A percentile compares a stretch with the other conserved stretches of the same genome.
Conservation (phyloP, 176 grass and related monocot species). For the Panicum miliaceum region DNA sequence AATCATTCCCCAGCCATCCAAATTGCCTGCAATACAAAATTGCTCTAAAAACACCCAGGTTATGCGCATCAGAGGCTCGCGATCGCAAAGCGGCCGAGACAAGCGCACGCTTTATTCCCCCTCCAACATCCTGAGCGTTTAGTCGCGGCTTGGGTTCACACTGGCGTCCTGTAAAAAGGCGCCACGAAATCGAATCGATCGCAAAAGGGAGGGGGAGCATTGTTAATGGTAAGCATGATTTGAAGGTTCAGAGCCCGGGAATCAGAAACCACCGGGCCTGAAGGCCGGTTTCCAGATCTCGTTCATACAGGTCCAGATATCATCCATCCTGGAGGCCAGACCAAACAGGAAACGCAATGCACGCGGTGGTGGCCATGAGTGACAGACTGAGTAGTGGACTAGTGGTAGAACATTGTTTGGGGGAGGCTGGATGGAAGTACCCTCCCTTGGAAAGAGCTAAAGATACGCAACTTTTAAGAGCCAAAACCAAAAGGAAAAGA, state of each 20-base stretch:
- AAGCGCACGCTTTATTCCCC: conserved; percentile 48
- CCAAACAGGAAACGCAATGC: conserved; percentile 26
- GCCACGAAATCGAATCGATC: conserved; percentile 35
- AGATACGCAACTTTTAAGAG: conserved; percentile 70
- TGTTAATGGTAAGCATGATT: conserved; percentile 40
- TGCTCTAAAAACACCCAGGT: neutral
- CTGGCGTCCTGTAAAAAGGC: conserved; percentile 42
- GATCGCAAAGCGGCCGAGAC: conserved; percentile 45
- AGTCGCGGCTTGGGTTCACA: conserved; percentile 47
- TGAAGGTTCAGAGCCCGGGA: conserved; percentile 47
- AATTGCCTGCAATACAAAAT: conserved; percentile 29
- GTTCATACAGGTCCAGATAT: conserved; percentile 51
- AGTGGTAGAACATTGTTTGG: conserved; percentile 30
- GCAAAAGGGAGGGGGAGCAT: conserved; percentile 13
- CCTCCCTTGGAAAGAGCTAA: conserved; percentile 72
- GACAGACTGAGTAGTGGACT: conserved; percentile 22
- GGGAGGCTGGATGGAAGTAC: conserved; percentile 37
- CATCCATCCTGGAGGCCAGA: conserved; percentile 7
- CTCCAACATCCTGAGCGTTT: conserved; percentile 35
- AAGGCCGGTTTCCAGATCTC: conserved; percentile 42
- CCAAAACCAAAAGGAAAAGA: conserved; percentile 63
- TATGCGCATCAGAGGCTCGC: neutral
- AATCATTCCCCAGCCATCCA: conserved; percentile 49
- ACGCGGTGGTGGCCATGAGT: conserved; percentile 15
- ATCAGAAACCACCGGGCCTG: conserved; percentile 42